These are phyloP conservation scores for Vitrella brassicaformis DNA, from an alignment of 73 alveolate species.

Conservation along the genomic window DNA sequence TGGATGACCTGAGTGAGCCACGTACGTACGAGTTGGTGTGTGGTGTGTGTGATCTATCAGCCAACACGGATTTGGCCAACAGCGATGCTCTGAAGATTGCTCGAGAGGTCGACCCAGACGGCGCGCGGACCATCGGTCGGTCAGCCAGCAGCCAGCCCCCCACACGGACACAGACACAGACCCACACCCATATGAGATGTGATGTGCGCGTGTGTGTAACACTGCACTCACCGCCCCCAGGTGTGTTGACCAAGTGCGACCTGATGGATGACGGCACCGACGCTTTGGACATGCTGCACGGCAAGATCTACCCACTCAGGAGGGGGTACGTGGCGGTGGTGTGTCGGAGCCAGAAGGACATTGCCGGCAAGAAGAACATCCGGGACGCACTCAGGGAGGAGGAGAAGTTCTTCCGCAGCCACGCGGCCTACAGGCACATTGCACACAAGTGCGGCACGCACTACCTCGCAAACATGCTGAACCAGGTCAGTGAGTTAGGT, in stretches of 20 bases:
- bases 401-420: conserved; percentile 48
- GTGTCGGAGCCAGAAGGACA: conserved; percentile 58
- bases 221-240: conserved; percentile 4
- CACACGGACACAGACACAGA: neutral
- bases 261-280: conserved; percentile 79
- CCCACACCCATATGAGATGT: neutral
- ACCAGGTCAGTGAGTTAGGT: neutral
- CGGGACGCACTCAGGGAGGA: conserved; percentile 51
- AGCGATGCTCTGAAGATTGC: conserved; percentile 83
- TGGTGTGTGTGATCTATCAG: too few relatives aligned
- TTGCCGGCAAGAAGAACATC: conserved; percentile 40
- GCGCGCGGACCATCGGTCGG: conserved; percentile 67
- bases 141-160: neutral
- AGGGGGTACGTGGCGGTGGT: conserved; percentile 72
- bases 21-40: too few relatives aligned
- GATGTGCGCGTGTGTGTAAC: neutral
- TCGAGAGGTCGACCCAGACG: conserved; percentile 79
- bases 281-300: conserved; percentile 72
- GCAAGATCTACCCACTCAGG: conserved; percentile 71
- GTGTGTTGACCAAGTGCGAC: conserved; percentile 83
- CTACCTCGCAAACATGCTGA: neutral
- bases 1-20: too few relatives aligned
- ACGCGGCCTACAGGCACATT: conserved; percentile 41
- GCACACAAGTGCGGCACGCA: conserved; percentile 14
- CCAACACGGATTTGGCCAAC: conserved; percentile 81